Evolutionary conservation across 176 grass and related monocot genomes (phyloP), one percentile per base, ranked within the genome.

Genomic region (Aegilops speltoides): DNA sequence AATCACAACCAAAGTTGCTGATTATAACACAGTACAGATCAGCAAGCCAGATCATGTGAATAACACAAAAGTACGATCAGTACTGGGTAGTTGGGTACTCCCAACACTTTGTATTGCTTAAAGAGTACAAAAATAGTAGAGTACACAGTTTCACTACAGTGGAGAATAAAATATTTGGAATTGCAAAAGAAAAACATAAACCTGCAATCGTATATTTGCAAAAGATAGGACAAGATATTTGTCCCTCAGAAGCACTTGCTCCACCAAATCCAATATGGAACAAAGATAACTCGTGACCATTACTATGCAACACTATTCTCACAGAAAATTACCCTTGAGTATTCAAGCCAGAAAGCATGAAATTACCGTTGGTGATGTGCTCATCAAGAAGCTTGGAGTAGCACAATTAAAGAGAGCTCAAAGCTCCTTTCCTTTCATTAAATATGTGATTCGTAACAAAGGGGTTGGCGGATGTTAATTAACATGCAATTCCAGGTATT

Each of bases 391-490:
- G 68, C n/a, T 74, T 4, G 10, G 29, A 20, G 28, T 50, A 52
- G 57, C 77, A 74, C 41, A 76, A 7, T 48, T 81, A 76, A 82
- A 50, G n/a, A 87, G 76, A 67, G 14, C 28, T 64, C 9, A 36
- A 37, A 38, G 1, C 17, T 38, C 9, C 29, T 52, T 72, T 57
- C 6, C 61, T 71, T 87, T 81, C 28, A 22, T 50, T 82, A 34
- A 28, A 81, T 52, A 81, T 52, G 17, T 29, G 64, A 45, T 62
- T 73, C 6, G 3, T 48, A 64, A 76, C 3, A 4, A 65, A 41
- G 41, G 4, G 40, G 23, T 29, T n/a, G 10, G 24, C 6, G 10
- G 15, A 10, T 65, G n/a, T 8, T 74, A 40, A 74, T 64, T 34
- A 11, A 29, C 20, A 36, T 17, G 48, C 38, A 80, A 43, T 43